These are phyloP conservation scores for Sordaria brevicollis DNA, from an alignment of 495 filamentous ascomycete species.

Conservation along the genomic window DNA sequence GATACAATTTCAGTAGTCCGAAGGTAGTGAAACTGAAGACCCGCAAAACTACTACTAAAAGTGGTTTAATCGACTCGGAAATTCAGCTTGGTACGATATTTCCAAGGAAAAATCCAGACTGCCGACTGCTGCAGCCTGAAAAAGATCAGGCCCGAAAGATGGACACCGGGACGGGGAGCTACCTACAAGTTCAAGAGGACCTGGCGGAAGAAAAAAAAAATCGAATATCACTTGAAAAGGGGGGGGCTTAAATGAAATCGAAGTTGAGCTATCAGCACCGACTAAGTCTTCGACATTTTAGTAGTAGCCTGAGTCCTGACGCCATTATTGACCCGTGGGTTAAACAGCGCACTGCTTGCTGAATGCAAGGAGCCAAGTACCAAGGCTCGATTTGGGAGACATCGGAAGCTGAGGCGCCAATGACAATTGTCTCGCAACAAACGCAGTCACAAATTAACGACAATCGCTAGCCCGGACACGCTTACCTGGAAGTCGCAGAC, in stretches of 20 bases:
- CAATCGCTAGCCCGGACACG: background rate
- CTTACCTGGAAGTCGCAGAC: background rate
- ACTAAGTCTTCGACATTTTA: background rate
- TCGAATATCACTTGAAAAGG: too few species aligned
- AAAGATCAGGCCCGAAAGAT: too few species aligned
- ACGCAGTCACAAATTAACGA: background rate
- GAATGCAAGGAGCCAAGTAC: background rate
- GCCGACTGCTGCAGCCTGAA: too few species aligned
- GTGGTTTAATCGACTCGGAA: too few species aligned
- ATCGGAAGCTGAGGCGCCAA: background rate
- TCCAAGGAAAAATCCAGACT: too few species aligned
- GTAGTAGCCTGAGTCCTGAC: background rate
- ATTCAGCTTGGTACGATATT: too few species aligned
- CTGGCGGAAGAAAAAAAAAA: background rate
- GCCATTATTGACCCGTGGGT: background rate
- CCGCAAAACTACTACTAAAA: too few species aligned
- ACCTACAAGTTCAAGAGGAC: background rate
- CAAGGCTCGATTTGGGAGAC: background rate
- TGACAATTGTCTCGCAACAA: background rate
- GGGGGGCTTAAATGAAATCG: too few species aligned
- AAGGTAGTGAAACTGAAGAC: too few species aligned
- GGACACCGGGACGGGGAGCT: background rate
- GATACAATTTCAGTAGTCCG: too few species aligned
- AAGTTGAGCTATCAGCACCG: background rate
- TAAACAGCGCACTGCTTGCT: background rate